Base-by-base conservation (phyloP, 257 asterid genomes). In the Solanum sitiens region DNA sequence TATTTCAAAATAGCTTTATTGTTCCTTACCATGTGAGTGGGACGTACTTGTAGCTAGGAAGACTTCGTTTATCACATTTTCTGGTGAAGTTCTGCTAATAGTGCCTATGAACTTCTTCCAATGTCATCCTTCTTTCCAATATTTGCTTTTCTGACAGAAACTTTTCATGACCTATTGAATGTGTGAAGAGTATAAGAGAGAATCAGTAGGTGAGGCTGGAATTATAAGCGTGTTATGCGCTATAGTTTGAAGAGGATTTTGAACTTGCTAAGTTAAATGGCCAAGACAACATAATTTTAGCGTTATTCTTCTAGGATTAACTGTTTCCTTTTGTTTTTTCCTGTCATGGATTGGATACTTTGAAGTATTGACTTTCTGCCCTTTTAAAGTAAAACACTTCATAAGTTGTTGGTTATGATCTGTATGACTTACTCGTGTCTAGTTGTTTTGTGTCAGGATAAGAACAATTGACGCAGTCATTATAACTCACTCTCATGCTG, bases 401-500 rank as follows among this genome's bases (percentile, higher is more conserved):
- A 87, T 71, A 84, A 53, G 59, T 61, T 79, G 42, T 88, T 27
- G 56, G 27, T 80, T 79, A 30, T 83, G 39, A 63, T 65, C 72
- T 11, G 5, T 61, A 74, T 87, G 88, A 92, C 91, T 88, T 89
- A 82, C 88, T 90, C 25, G 91, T 94, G 94, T 91, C 93, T 61
- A 83, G 91, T 92, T 90, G 65, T 83, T 92, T 91, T 94, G 92
- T 94, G 91, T 89, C 99, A 97, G 99, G 98, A 92, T 97, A 93
- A 93, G 99, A 94, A 91, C 92, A 87, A 87, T 97, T 91, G 98
- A 97, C 91, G 99, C 98, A 88, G 99, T 97, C 92, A 89, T 97
- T 89, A 94, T 97, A 89, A 97, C 99, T 90, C 99, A 97, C 94
- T 97, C 99, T 91, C 99, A 97, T 95, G 99, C 99, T 93, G 99